Evolutionary conservation across 352 stramenopile species (phyloP).

Genomic region (Globisporangium heterothallicum): DNA sequence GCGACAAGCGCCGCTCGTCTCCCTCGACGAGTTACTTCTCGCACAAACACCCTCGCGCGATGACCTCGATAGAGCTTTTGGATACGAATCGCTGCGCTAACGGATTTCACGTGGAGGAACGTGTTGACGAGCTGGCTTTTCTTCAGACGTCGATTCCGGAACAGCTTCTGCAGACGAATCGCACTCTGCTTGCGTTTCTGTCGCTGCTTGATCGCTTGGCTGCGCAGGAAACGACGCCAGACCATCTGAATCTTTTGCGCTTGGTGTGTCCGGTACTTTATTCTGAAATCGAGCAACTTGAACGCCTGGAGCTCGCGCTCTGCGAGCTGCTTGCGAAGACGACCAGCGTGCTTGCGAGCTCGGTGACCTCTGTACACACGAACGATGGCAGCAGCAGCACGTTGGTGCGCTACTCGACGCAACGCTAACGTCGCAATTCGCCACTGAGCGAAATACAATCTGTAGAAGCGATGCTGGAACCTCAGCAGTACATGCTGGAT

Average conservation of each 20-base stretch:
- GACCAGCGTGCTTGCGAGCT: conserved; percentile 19
- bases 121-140: conserved; percentile 33
- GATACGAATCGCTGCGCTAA: conserved; percentile 34
- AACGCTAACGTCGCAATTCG: conserved; percentile 14
- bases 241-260: conserved; percentile 43
- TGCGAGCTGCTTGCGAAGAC: conserved; percentile 21
- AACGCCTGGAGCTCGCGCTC: conserved; percentile 21
- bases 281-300: conserved; percentile 30
- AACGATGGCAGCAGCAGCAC: conserved; percentile 24
- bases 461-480: conserved; percentile 52
- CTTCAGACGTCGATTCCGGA: conserved; percentile 27
- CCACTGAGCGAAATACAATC: conserved; percentile 40
- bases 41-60: conserved; percentile 17
- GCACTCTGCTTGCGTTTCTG: conserved; percentile 24
- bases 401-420: conserved; percentile 22
- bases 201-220: conserved; percentile 15
- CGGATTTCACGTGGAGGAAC: conserved; percentile 23
- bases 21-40: conserved; percentile 6
- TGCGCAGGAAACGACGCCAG: conserved; percentile 34
- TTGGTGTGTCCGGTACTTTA: conserved; percentile 40
- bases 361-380: conserved; percentile 40
- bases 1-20: conserved; percentile 26
- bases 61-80: conserved; percentile 38
- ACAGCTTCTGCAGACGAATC: conserved; percentile 28
- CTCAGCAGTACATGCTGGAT: conserved; percentile 33